Base-by-base conservation (phyloP, 768 basidiomycete genomes). In the Lactifluus rugatus region DNA sequence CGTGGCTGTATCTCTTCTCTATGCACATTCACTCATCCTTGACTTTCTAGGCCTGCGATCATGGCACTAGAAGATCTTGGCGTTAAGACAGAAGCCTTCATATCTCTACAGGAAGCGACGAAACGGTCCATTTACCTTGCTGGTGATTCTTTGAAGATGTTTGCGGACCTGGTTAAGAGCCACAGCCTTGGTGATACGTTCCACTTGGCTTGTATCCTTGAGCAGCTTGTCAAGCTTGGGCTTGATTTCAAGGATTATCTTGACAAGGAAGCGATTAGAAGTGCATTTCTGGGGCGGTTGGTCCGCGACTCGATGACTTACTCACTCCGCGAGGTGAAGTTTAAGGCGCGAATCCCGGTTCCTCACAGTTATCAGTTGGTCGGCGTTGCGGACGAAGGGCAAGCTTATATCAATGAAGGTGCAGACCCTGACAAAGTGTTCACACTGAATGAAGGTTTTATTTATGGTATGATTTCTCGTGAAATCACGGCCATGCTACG, bases 351-450 rank as follows among this genome's bases (percentile, higher is more conserved):
- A 13, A 86, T 93, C 26, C 80, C 76, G 6, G 77, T 93, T 6
- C 83, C 83, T 0, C 71, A 82, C 0, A 83, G 82, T 57, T 81
- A 81, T 58, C 74, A 83, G 28, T 75, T 93, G 1, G 85, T 91
- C 11, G 91, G 91, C 1, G 78, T 92, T 9, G 85, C 87, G 3
- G 91, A 93, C 65, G 88, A 92, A 70, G 87, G 87, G 16, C 57
- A 26, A 5, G 52, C 52, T 2, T 58, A 58, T 26, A 58, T 58
- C 31, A 54, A 37, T 3, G 62, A 62, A 21, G 63, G 61, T 5
- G n/a, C 3, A 1, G 31, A 48, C 21, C 34, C 60, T 7, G 31
- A 52, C 1, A 14, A 58, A 1, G 61, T 64, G 2, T 62, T 55
- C 47, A 62, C 61, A 4, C 47, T 64, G 2, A 11, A n/a, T 1